Conservation (phyloP, 345 rosid species). For the Linum tenue region DNA sequence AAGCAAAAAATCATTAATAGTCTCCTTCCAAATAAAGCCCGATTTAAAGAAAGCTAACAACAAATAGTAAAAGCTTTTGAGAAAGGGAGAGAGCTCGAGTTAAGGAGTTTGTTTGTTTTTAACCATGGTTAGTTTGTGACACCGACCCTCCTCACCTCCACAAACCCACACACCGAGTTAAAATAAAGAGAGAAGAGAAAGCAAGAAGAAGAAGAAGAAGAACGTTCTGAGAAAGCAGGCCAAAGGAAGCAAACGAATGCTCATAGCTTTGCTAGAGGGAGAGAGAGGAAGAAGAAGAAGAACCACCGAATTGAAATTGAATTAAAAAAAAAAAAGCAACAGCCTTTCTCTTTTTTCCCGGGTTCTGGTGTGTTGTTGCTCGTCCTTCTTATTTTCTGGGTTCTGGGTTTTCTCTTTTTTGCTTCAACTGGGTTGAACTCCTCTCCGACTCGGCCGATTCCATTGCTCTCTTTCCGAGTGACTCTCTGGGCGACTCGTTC, state of each 20-base stretch:
- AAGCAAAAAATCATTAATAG: neutral
- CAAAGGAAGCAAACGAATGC: neutral
- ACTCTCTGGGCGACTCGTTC: neutral
- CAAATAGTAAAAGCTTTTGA: neutral
- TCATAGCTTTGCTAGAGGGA: neutral
- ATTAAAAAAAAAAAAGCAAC: too few species aligned
- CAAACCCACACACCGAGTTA: conserved; percentile 12
- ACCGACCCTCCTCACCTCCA: conserved; percentile 4
- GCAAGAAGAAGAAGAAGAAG: neutral
- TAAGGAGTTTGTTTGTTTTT: conserved; percentile 1
- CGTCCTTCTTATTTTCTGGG: neutral
- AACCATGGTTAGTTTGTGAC: conserved; percentile 30
- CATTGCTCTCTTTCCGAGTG: neutral
- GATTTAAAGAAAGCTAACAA: neutral
- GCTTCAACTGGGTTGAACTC: conserved; percentile 14
- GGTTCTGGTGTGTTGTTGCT: too few species aligned
- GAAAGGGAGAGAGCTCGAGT: neutral
- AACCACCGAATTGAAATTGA: neutral
- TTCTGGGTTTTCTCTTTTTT: neutral
- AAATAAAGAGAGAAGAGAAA: neutral
- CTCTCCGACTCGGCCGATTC: conserved; percentile 15
- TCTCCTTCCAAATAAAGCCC: neutral
- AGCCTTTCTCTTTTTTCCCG: neutral
- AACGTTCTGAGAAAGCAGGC: neutral
- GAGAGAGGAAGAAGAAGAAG: neutral